phyloP scores from a whole-genome alignment of 78 protist genomes.

The slime mould (Dictyostelium discoideum) region DNA sequence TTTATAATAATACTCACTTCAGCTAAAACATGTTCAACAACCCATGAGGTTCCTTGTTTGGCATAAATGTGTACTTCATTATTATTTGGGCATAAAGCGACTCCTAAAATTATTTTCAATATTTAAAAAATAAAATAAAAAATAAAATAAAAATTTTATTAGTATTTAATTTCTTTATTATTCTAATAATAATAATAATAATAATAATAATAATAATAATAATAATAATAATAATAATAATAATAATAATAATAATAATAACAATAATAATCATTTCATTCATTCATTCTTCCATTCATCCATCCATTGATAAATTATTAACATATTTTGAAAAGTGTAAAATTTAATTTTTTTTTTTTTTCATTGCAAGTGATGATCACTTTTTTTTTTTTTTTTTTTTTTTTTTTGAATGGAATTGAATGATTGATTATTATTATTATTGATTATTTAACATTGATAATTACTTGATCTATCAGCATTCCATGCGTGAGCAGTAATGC shows the following conservation, averaged over 20 bases:
- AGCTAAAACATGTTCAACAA: slow-evolving; percentile 29
- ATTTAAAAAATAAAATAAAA: neutral
- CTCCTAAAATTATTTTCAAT: slow-evolving; percentile 44
- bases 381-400: neutral
- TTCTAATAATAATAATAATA: neutral
- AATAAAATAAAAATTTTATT: neutral
- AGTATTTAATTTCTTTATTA: neutral
- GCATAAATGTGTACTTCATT: slow-evolving; percentile 87
- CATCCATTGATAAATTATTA: neutral
- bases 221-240: too few species aligned
- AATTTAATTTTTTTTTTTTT: neutral
- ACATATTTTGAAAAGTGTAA: neutral
- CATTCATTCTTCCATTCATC: neutral
- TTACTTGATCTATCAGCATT: slow-evolving; percentile 89
- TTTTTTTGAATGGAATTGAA: neutral
- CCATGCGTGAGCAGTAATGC: slow-evolving; percentile 91
- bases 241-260: too few species aligned
- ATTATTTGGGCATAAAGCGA: slow-evolving; percentile 95
- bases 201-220: too few species aligned
- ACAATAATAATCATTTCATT: too few species aligned
- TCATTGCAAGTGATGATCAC: neutral
- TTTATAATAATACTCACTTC: slow-evolving; percentile 60
- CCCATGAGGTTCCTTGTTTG: slow-evolving; percentile 57
- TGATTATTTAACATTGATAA: neutral
- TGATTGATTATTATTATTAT: neutral